These are phyloP conservation scores for Cymbidium sinense DNA, from an alignment of 106 monocot species.

Conservation along the genomic window DNA sequence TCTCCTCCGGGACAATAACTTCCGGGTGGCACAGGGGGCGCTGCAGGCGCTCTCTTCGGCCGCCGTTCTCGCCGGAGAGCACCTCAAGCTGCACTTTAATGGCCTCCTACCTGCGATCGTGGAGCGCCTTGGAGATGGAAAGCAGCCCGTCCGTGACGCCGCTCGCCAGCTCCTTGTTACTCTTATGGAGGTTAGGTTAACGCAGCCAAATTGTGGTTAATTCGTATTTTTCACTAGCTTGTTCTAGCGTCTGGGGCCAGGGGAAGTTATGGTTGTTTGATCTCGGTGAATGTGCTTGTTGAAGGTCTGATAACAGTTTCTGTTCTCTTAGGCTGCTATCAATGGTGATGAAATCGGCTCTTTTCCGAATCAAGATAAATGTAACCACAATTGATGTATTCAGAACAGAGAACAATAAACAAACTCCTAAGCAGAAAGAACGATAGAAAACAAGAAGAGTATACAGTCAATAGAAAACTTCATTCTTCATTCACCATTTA, in stretches of 20 bases:
- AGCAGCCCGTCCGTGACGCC: slow-evolving; percentile 96
- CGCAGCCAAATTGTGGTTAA: not conserved
- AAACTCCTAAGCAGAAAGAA: too few relatives aligned
- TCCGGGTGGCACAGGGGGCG: slow-evolving; percentile 89
- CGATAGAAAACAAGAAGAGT: too few relatives aligned
- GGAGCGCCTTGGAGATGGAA: slow-evolving; percentile 90
- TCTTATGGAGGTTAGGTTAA: slow-evolving; percentile 87
- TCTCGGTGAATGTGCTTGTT: too few relatives aligned
- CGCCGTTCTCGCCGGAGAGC: slow-evolving; percentile 87
- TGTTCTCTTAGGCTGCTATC: too few relatives aligned
- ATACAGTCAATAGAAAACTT: too few relatives aligned
- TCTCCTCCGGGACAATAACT: slow-evolving; percentile 92
- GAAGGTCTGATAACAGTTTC: too few relatives aligned
- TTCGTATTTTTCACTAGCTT: not conserved
- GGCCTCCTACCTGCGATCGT: slow-evolving; percentile 80
- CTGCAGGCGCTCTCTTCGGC: slow-evolving; percentile 87
- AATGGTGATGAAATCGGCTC: too few relatives aligned
- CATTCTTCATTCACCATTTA: too few relatives aligned
- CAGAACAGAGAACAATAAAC: too few relatives aligned
- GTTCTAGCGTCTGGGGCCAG: not conserved
- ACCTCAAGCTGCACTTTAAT: slow-evolving; percentile 93
- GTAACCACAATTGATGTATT: too few relatives aligned
- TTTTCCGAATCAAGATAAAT: too few relatives aligned
- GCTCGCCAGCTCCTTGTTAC: slow-evolving; percentile 87
- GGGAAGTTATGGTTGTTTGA: too few relatives aligned